These are phyloP conservation scores for Paraphoma chrysanthemicola DNA, from an alignment of 2,329 filamentous ascomycete species.

Conservation along the genomic window DNA sequence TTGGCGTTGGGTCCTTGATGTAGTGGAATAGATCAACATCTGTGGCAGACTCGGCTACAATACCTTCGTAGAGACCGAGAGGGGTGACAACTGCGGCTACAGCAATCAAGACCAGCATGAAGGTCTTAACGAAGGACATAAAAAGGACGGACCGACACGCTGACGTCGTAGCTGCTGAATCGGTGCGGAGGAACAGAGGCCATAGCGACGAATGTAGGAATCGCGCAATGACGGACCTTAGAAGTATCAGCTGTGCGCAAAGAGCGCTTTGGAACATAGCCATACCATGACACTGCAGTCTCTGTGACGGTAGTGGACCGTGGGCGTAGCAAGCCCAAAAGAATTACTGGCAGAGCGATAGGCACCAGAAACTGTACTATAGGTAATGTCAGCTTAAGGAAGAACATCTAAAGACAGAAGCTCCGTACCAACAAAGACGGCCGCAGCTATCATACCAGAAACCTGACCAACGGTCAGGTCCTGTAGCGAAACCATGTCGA, in stretches of 20 bases:
- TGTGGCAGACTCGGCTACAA: slow-evolving; percentile 28
- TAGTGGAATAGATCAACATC: slow-evolving; percentile 46
- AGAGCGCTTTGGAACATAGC: slow-evolving; percentile 8
- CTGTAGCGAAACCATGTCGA: slow-evolving; percentile 11
- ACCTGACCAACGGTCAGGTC: slow-evolving; percentile 47
- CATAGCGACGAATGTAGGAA: slow-evolving; percentile 48
- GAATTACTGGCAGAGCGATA: slow-evolving; percentile 9
- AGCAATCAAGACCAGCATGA: slow-evolving; percentile 40
- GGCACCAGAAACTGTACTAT: slow-evolving; percentile 13
- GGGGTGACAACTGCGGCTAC: slow-evolving; percentile 57
- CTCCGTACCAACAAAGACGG: slow-evolving; percentile 39
- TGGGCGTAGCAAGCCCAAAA: slow-evolving; percentile 9
- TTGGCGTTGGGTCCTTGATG: slow-evolving; percentile 45
- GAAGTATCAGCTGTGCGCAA: slow-evolving; percentile 26
- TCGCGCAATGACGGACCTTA: slow-evolving; percentile 47
- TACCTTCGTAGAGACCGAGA: slow-evolving; percentile 53
- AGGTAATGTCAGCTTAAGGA: neutral
- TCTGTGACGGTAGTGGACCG: slow-evolving; percentile 4
- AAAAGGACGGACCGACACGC: slow-evolving; percentile 21
- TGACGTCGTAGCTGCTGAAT: slow-evolving; percentile 44
- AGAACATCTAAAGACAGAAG: neutral
- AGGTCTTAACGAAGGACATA: slow-evolving; percentile 18
- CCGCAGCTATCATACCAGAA: slow-evolving; percentile 51
- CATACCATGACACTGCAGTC: slow-evolving; percentile 33
- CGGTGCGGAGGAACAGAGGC: slow-evolving; percentile 51